Base-by-base conservation (phyloP, 1,284 basidiomycete species). In the Fistulina hepatica region DNA sequence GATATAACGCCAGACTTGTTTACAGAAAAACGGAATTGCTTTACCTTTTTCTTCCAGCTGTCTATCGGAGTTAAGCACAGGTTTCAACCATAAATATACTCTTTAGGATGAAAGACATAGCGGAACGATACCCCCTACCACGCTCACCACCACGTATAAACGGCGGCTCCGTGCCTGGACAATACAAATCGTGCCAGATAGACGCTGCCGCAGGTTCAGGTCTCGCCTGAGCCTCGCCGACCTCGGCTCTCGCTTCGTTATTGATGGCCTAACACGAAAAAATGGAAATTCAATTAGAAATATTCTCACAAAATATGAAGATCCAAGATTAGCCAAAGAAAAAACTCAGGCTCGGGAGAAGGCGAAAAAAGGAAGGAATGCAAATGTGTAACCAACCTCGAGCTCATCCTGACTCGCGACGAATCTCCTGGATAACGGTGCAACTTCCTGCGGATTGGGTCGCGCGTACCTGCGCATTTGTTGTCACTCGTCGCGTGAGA, bases 401-500 rank as follows among this genome's bases (percentile, higher is more conserved):
- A 94, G 81, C 45, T 86, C 81, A 46, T 81, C 75, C 63, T 95
- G 91, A 33, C 80, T 69, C 7, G 86, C 80, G 26, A 97, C 73
- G 57, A 97, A 43, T 91, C 83, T 53, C 90, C 77, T 45, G 97
- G 80, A 65, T 92, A 85, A 47, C 76, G 76, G 65, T 93, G 90
- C 42, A 97, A 71, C n/a, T n/a, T n/a, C 33, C 93, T 93, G 47
- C 89, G 86, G 60, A 97, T 97, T 11, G 91, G 89, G 59, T 97
- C 93, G 54, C 88, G 81, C 9, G 86, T 86, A 45, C n/a, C 82
- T 85, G 40, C 94, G 78, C 86, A 97, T 93, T 52, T 84, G 73
- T 65, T 97, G 92, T 44, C 97, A 86, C 65, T 97, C 94, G 58
- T 97, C 94, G 54, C 92, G 86, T 4, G 91, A 95, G 52, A 93